A percentile compares a stretch with the other conserved stretches of the same genome.
phyloP scores from a whole-genome alignment of 306 rosid species.

The Neltuma alba region DNA sequence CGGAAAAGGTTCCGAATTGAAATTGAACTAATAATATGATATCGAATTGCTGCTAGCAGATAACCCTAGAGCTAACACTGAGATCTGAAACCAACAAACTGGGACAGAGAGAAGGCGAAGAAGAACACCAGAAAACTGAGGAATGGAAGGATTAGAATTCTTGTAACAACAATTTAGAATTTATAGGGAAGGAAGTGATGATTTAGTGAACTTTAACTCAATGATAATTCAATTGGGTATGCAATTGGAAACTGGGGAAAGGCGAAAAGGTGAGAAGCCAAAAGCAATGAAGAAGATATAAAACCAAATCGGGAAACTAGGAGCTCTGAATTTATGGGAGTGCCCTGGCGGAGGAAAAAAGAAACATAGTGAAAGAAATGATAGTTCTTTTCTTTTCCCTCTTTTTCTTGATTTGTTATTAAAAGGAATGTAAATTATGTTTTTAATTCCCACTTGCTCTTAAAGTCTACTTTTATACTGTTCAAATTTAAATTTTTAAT shows the following conservation, averaged over 20 bases:
- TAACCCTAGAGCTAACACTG: constrained; percentile 38
- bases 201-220: not conserved
- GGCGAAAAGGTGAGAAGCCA: not conserved
- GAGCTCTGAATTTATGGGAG: not conserved
- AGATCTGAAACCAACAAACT: constrained; percentile 49
- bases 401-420: constrained; percentile 38
- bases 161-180: constrained; percentile 12
- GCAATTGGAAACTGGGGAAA: not conserved
- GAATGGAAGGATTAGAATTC: constrained; percentile 10
- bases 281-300: not conserved
- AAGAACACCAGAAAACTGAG: constrained; percentile 32
- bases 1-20: constrained; percentile 42
- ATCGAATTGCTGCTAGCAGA: constrained; percentile 33
- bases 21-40: constrained; percentile 25
- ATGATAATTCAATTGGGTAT: not conserved
- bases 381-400: constrained; percentile 34
- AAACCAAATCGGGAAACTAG: not conserved
- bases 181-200: constrained; percentile 9
- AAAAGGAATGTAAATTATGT: constrained; percentile 26
- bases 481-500: not conserved
- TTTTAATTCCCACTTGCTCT: not conserved
- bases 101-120: not conserved
- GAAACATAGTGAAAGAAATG: constrained; percentile 29
- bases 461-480: not conserved
- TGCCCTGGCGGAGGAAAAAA: not conserved